Evolutionary conservation across 352 stramenopile genomes (phyloP), one percentile per base, ranked within the genome.

Genomic region (Aphanomyces cochlioides): DNA sequence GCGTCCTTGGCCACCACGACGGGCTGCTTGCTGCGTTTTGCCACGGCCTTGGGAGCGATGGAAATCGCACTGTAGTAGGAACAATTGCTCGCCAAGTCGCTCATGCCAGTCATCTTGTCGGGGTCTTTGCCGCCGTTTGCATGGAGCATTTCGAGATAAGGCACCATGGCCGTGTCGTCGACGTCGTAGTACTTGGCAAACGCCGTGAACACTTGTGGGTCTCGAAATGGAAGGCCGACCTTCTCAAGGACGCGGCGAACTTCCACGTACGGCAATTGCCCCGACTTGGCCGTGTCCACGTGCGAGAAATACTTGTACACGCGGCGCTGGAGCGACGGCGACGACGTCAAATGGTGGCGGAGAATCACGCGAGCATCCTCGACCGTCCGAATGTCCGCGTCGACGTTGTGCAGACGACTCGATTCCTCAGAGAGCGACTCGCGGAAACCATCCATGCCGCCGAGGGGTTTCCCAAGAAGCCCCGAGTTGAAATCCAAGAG

Each of bases 31-130:
- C 19, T 15, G 8, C 63, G 63, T 7, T 60, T 39, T 10, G 64
- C 28, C 3, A 37, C 54, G 69, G 54, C 13, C 83, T 81, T 21
- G 74, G 73, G 5, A 79, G 81, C 47, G 80, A 89, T 90, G 13
- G 72, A 79, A 37, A 92, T 84, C 5, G 82, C 79, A 64, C 74
- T 87, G 74, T 92, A 92, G 76, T 92, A 92, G 7, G 82, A 90
- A 56, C 84, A 92, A 63, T 90, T 83, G 72, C 82, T 90, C 2
- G 82, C 89, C 3, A 90, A 53, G 38, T 92, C 84, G 56, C 81
- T 90, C 79, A 88, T 79, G 5, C 69, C 77, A 19, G 84, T 83
- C 56, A 90, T 56, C 34, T 78, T 84, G 54, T 92, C 82, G 0
- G 84, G 82, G 54, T 92, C 84, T 41, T 81, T 78, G 0, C 84